phyloP scores from a whole-genome alignment of 164 flowering plant species.

The Magnolia changhungtana region DNA sequence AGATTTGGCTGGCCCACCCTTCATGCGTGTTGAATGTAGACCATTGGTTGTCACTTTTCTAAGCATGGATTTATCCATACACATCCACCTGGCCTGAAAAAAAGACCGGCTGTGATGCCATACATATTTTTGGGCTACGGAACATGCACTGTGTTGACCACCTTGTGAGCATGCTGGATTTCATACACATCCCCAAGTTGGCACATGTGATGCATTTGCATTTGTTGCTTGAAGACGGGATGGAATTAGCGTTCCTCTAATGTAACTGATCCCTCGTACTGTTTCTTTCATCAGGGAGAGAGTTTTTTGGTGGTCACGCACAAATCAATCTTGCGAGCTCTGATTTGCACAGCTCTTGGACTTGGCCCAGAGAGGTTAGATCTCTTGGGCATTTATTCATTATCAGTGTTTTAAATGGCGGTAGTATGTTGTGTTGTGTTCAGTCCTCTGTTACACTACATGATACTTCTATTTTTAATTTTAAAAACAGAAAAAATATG shows the following conservation, averaged over 20 bases:
- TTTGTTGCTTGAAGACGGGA: no score
- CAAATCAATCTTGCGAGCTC: conserved; percentile 69
- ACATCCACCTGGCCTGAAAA: no score
- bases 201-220: no score
- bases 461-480: no score
- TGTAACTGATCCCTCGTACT: neutral
- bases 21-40: neutral
- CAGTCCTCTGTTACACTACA: no score
- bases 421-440: no score
- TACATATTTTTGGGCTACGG: neutral
- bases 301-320: conserved; percentile 62
- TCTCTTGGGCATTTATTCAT: neutral
- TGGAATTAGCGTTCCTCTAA: neutral
- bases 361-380: conserved; percentile 59
- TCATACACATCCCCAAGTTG: neutral
- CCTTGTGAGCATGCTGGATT: neutral
- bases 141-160: neutral
- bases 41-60: neutral
- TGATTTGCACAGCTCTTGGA: conserved; percentile 75
- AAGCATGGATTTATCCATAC: no score
- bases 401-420: neutral
- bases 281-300: conserved; percentile 47
- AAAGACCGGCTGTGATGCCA: no score
- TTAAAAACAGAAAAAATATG: no score
- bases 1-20: neutral